Percentiles rank a stretch among this genome's conserved stretches.
Evolutionary conservation across 805 yeast genomes (phyloP).

Genomic region (Suhomyces sp.): DNA sequence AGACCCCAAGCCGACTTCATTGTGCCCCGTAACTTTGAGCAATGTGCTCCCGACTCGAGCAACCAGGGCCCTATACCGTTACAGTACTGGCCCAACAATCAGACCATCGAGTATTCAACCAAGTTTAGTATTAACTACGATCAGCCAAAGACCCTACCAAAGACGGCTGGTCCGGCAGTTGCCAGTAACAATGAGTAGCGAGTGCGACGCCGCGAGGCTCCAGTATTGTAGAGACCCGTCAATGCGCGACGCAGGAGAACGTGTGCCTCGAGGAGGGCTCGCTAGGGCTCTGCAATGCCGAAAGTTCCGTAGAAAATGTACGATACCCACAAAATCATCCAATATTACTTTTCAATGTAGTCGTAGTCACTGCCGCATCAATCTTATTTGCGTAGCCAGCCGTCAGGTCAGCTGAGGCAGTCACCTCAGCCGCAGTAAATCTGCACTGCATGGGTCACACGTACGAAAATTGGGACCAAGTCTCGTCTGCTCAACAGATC

Average conservation of each 20-base stretch:
- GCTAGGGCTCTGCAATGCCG: not conserved
- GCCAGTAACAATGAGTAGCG: not conserved
- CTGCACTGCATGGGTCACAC: not conserved
- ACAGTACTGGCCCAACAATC: constrained; percentile 34
- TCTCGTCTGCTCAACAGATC: not conserved
- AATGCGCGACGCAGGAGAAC: not conserved
- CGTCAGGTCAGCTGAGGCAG: not conserved
- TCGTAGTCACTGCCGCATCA: not conserved
- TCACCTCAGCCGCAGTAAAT: not conserved
- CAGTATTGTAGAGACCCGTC: not conserved
- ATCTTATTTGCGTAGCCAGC: not conserved
- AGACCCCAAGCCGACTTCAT: constrained; percentile 10
- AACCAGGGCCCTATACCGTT: constrained; percentile 14
- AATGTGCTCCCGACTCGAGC: constrained; percentile 18
- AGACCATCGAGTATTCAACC: constrained; percentile 32
- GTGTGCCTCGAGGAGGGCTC: not conserved
- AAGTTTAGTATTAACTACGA: constrained; percentile 17
- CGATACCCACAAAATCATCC: not conserved
- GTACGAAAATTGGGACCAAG: too few species aligned
- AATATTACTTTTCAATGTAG: not conserved
- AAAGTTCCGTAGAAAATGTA: not conserved
- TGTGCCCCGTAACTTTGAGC: constrained; percentile 9
- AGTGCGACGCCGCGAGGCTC: not conserved
- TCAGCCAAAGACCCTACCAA: not conserved
- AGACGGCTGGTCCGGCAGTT: not conserved